Percentiles rank a stretch among this genome's conserved stretches.
These are phyloP conservation scores for Cardamine resedifolia DNA, from an alignment of 345 rosid genomes.

Conservation along the genomic window DNA sequence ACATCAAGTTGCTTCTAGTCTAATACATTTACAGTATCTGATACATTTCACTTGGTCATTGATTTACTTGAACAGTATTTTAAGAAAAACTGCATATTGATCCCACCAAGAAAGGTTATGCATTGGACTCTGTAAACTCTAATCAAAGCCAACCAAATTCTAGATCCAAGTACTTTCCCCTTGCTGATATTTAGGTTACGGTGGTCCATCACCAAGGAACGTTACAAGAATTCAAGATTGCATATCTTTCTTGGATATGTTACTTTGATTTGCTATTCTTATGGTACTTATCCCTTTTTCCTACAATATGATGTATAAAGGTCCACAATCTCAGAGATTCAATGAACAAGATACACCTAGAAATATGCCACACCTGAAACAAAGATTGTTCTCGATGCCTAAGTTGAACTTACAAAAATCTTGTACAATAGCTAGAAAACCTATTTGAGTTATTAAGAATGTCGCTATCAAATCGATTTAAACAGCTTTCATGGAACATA, in stretches of 20 bases:
- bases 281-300: background rate
- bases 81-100: slow-evolving; percentile 1
- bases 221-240: slow-evolving; percentile 3
- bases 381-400: background rate
- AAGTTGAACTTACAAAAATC: background rate
- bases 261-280: slow-evolving; percentile 18
- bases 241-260: slow-evolving; percentile 35
- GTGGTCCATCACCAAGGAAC: slow-evolving; percentile 15
- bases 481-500: background rate
- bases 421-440: background rate
- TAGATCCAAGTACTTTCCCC: slow-evolving; percentile 16
- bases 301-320: background rate
- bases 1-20: slow-evolving; percentile 26
- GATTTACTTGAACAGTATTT: background rate
- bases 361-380: background rate
- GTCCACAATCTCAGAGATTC: background rate
- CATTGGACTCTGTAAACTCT: slow-evolving; percentile 31
- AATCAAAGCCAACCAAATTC: slow-evolving; percentile 7
- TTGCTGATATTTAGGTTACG: slow-evolving; percentile 11
- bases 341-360: background rate
- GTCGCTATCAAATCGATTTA: background rate
- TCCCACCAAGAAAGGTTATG: slow-evolving; percentile 1
- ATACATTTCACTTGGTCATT: slow-evolving; percentile 26
- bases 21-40: slow-evolving; percentile 16
- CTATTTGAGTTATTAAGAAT: background rate